These are phyloP conservation scores for Trichomonascaceae sp. DNA, from an alignment of 1,139 yeast species.

Conservation along the genomic window DNA sequence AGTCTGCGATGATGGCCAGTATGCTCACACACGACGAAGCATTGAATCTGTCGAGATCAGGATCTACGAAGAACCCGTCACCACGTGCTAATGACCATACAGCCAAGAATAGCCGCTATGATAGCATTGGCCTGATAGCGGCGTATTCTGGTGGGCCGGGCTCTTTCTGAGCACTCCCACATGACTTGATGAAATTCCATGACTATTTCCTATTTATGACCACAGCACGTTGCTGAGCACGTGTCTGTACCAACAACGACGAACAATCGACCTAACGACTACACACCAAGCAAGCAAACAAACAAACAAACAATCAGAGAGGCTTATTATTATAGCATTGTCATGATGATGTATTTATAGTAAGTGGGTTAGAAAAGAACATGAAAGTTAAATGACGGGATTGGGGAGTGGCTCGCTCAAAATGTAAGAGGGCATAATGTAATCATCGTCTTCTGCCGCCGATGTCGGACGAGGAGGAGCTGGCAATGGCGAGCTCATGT, in stretches of 20 bases:
- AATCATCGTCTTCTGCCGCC: constrained; percentile 4
- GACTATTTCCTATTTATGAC: no score
- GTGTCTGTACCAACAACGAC: no score
- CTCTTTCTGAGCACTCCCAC: constrained; percentile 13
- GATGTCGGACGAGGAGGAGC: constrained; percentile 3
- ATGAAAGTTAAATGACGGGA: constrained; percentile 8
- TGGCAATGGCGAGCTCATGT: constrained; percentile 2
- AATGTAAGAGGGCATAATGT: constrained; percentile 11
- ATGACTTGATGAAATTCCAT: neutral
- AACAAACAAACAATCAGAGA: no score
- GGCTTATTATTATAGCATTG: no score
- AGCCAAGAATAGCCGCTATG: constrained; percentile 12
- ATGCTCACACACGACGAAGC: constrained; percentile 25
- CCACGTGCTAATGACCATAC: constrained; percentile 2
- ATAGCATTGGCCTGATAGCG: constrained; percentile 24
- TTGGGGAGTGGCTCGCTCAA: constrained; percentile 10
- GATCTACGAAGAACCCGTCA: constrained; percentile 9
- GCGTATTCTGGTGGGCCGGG: constrained; percentile 26
- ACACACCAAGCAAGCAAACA: neutral
- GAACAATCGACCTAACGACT: neutral
- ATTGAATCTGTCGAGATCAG: constrained; percentile 25
- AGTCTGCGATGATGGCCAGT: no score
- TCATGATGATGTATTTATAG: no score
- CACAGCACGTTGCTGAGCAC: no score
- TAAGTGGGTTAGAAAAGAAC: no score